phyloP scores from a whole-genome alignment of 257 asterid species.

The Striga asiatica region DNA sequence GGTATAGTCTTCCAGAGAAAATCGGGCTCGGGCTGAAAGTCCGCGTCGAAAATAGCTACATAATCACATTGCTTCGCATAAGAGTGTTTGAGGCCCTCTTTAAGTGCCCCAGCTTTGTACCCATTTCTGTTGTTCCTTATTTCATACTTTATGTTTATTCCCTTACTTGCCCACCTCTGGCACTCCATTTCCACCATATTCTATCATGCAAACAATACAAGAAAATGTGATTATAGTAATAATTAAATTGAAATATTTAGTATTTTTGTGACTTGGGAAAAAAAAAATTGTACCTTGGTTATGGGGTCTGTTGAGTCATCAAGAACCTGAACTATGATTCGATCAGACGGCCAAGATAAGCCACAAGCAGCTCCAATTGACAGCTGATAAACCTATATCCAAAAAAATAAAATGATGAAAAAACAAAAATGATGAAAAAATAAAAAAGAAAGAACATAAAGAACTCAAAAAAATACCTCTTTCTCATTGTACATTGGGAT shows the following conservation, averaged over 20 bases:
- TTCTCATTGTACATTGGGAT: constrained; percentile 92
- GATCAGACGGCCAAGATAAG: constrained; percentile 88
- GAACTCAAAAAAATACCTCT: too few relatives aligned
- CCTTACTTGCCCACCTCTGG: constrained; percentile 89
- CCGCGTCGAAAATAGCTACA: constrained; percentile 87
- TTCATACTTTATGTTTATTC: constrained; percentile 82
- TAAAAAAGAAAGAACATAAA: not conserved
- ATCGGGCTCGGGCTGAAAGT: constrained; percentile 94
- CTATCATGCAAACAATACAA: constrained; percentile 14
- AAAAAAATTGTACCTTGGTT: constrained; percentile 30
- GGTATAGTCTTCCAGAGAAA: constrained; percentile 79
- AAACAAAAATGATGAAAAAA: not conserved
- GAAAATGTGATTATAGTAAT: not conserved
- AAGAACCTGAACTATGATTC: constrained; percentile 76
- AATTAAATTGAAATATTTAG: not conserved
- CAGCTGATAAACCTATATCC: constrained; percentile 62
- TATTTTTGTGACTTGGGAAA: not conserved
- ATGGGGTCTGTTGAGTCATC: constrained; percentile 86
- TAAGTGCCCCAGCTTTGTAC: constrained; percentile 92
- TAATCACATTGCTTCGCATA: constrained; percentile 77
- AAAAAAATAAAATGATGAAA: not conserved
- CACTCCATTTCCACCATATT: constrained; percentile 80
- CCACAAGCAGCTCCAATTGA: constrained; percentile 98
- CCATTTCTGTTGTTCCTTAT: constrained; percentile 83
- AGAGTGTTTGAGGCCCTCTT: constrained; percentile 58